Percentiles rank a stretch among this genome's conserved stretches.
Conservation (phyloP, 208 protist genomes). For the Crithidia mellificae region DNA sequence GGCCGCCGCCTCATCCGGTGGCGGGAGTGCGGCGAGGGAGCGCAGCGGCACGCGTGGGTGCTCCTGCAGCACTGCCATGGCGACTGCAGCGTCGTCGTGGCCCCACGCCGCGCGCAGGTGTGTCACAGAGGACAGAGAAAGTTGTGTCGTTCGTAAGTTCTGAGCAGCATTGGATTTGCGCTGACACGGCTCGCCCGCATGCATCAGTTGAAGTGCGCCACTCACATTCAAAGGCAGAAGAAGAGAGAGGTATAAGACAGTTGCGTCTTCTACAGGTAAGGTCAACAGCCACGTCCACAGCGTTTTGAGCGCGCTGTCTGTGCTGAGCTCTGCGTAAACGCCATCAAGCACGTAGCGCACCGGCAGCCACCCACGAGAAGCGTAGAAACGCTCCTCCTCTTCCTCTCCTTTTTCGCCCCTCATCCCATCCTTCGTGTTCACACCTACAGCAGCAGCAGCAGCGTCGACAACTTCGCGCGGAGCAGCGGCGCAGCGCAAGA, state of each 20-base stretch:
- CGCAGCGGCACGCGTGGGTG: constrained; percentile 29
- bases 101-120: constrained; percentile 40
- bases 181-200: neutral
- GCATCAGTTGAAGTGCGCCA: constrained; percentile 29
- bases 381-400: neutral
- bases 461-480: neutral
- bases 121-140: constrained; percentile 12
- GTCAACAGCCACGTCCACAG: constrained; percentile 13
- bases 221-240: constrained; percentile 10
- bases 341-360: constrained; percentile 12
- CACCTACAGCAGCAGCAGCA: neutral
- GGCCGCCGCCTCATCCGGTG: neutral
- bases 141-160: too few species aligned
- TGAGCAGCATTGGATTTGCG: too few species aligned
- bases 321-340: constrained; percentile 1
- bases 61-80: constrained; percentile 20
- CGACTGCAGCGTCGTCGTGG: constrained; percentile 23
- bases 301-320: constrained; percentile 7
- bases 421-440: too few species aligned
- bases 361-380: constrained; percentile 21
- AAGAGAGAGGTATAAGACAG: constrained; percentile 10
- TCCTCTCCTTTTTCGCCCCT: too few species aligned
- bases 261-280: neutral
- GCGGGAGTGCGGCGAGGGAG: constrained; percentile 2
- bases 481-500: constrained; percentile 6